phyloP scores from a whole-genome alignment of 805 yeast genomes.

The Ogataea parapolymorpha region DNA sequence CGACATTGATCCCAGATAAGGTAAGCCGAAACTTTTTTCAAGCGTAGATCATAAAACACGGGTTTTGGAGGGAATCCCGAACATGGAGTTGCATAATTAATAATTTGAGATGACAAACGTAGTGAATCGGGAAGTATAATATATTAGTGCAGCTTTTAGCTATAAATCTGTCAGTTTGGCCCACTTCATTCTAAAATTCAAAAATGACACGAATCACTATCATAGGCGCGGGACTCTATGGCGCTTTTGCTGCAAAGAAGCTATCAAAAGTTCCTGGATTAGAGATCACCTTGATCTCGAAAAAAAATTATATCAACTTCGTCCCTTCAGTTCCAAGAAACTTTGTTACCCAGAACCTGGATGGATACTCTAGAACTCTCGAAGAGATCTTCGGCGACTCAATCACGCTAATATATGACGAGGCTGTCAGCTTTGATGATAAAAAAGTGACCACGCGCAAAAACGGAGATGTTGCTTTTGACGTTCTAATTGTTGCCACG shows the following conservation, averaged over 20 bases:
- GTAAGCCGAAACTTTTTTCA: too few relatives aligned
- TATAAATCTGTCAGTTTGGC: too few relatives aligned
- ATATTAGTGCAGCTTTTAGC: too few relatives aligned
- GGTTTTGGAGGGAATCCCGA: too few relatives aligned
- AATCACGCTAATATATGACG: slow-evolving; percentile 24
- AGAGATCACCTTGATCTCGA: slow-evolving; percentile 17
- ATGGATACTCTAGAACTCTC: background rate
- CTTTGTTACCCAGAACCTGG: slow-evolving; percentile 2
- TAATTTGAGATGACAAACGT: too few relatives aligned
- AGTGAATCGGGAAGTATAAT: too few relatives aligned
- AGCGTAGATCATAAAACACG: too few relatives aligned
- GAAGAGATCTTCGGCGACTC: slow-evolving; percentile 14
- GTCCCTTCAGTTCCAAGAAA: slow-evolving; percentile 18
- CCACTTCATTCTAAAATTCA: too few relatives aligned
- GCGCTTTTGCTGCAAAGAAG: slow-evolving; percentile 8
- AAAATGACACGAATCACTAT: slow-evolving; percentile 4
- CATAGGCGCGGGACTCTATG: slow-evolving; percentile 16
- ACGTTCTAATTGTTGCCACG: slow-evolving; percentile 30
- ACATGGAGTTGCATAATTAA: too few relatives aligned
- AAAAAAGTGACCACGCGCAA: slow-evolving; percentile 13
- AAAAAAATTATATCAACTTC: slow-evolving; percentile 7
- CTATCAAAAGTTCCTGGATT: slow-evolving; percentile 2
- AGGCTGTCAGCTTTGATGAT: slow-evolving; percentile 19
- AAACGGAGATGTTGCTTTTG: slow-evolving; percentile 17
- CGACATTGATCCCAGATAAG: too few relatives aligned